Conservation (phyloP, 768 basidiomycete genomes). For the Mrakia gelida region DNA sequence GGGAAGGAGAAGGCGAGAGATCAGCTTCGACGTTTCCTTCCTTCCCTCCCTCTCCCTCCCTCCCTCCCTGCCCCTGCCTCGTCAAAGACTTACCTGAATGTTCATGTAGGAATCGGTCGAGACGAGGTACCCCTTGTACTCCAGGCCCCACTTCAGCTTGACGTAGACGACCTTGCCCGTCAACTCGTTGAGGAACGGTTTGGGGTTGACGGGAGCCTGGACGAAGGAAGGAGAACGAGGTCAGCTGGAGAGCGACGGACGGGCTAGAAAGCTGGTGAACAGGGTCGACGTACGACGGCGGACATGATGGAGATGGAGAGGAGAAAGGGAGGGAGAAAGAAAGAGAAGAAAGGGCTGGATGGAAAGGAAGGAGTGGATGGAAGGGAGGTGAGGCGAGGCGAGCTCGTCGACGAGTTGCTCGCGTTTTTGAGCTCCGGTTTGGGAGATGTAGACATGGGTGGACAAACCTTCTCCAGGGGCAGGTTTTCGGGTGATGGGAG, state of each 20-base stretch:
- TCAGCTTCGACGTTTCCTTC: conserved; percentile 9
- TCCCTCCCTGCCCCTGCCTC: no score
- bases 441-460: no score
- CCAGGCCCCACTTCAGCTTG: conserved; percentile 95
- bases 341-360: not conserved
- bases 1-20: not conserved
- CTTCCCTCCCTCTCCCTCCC: not conserved
- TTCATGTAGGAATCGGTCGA: conserved; percentile 99
- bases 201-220: conserved; percentile 79
- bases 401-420: no score
- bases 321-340: not conserved
- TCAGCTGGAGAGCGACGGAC: not conserved
- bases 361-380: not conserved
- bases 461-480: no score
- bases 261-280: not conserved
- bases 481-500: no score
- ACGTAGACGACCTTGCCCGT: conserved; percentile 96
- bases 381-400: no score
- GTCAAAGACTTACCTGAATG: conserved; percentile 64
- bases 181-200: conserved; percentile 96
- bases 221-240: not conserved
- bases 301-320: not conserved
- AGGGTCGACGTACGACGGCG: not conserved
- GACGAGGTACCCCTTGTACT: conserved; percentile 98
- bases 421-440: no score